Conservation (phyloP, 1,284 basidiomycete species). For the Ceratobasidium sp. region DNA sequence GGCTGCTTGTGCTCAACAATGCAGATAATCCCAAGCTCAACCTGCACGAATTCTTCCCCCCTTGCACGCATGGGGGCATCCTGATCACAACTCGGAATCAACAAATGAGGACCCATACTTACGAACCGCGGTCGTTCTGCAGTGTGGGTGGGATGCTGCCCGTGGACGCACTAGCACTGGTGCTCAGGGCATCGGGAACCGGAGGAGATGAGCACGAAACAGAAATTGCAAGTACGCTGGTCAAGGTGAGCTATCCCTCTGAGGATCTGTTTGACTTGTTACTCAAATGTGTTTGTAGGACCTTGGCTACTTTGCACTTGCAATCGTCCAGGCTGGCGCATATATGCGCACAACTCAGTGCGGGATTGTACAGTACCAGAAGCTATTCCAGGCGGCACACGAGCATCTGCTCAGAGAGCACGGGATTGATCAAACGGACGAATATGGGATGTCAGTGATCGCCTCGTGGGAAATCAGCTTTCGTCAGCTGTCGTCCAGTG, state of each 20-base stretch:
- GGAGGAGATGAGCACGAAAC: not conserved
- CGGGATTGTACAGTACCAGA: too few species aligned
- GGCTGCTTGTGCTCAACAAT: conserved; percentile 36
- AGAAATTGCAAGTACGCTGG: not conserved
- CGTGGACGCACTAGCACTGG: conserved; percentile 3
- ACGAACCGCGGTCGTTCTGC: not conserved
- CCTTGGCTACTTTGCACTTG: conserved; percentile 24
- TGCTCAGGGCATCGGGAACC: not conserved
- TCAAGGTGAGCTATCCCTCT: not conserved
- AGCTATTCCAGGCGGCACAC: too few species aligned
- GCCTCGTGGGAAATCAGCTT: conserved; percentile 20
- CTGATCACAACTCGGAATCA: conserved; percentile 37
- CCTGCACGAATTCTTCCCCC: conserved; percentile 5
- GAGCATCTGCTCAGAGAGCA: not conserved
- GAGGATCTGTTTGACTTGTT: too few species aligned
- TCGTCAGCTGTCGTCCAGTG: not conserved
- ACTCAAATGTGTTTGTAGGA: not conserved
- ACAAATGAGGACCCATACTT: not conserved
- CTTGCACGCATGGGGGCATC: conserved; percentile 17
- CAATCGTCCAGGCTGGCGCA: conserved; percentile 29
- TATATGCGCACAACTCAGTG: conserved; percentile 9
- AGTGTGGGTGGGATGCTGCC: conserved; percentile 24
- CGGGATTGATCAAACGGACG: not conserved
- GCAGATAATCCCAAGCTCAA: not conserved
- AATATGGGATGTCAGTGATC: conserved; percentile 22